Evolutionary conservation across 2,329 filamentous ascomycete species (phyloP), one percentile per base, ranked within the genome.

Genomic region (Pestalotiopsis sp.): DNA sequence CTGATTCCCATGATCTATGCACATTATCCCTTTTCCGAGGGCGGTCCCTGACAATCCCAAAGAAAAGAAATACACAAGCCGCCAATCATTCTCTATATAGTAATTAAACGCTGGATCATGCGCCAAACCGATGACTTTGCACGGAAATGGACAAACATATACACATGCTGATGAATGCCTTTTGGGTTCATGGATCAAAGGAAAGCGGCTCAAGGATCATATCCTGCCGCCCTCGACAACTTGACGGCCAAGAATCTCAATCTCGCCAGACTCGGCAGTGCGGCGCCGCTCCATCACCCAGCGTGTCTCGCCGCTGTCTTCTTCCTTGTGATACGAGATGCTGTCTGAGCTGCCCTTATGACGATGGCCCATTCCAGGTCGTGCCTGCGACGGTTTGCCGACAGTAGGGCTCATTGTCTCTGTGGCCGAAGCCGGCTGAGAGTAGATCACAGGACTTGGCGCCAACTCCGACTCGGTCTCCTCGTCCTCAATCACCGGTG

Each of bases 211-310:
- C 9, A 57, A 38, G 63, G 20, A n/a, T 57, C 61, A 66, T 38
- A 66, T 86, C 64, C 79, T 81, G 6, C 83, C 83, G 3, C 88
- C 87, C 69, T 87, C 84, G 10, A 92, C 85, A 68, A 92, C 81
- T 75, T 92, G 88, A 65, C 90, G 81, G 58, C 87, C 89, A 3
- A 92, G 78, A n/a, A 92, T 78, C 74, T 91, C 88, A 65, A 90
- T 78, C 76, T 91, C 85, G 0, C 90, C 91, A 68, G 82, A 85
- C 73, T 92, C 90, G 1, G 83, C 88, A 2, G 89, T 91, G 44
- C 91, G 81, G 65, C 91, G 83, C 44, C 91, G 80, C 77, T 94
- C 91, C 71, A 93, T 81, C 7, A 93, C 86, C 91, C 91, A 93
- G 59, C 89, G 81, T 66, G 84, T 85, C 70, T 86, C 86, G 1